These are phyloP conservation scores for Sclerotinia sclerotiorum DNA, from an alignment of 2,329 filamentous ascomycete species.

Conservation along the genomic window DNA sequence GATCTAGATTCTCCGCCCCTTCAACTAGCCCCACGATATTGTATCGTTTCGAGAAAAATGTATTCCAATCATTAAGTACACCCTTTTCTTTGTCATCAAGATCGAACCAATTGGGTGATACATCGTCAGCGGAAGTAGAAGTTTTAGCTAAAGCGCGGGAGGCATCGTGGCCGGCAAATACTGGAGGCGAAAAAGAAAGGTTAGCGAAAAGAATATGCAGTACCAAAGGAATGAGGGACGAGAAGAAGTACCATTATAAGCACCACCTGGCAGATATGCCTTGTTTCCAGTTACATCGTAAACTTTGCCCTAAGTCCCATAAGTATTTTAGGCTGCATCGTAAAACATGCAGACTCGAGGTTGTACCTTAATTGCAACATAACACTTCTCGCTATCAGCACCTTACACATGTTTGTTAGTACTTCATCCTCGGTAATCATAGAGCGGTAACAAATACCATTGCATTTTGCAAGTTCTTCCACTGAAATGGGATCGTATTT, in stretches of 20 bases:
- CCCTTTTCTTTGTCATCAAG: constrained; percentile 82
- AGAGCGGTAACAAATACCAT: constrained; percentile 61
- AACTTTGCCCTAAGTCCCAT: constrained; percentile 69
- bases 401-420: constrained; percentile 48
- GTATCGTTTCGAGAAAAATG: constrained; percentile 95
- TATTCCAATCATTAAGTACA: constrained; percentile 87
- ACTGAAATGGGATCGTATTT: constrained; percentile 84
- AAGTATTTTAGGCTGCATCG: not conserved
- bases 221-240: not conserved
- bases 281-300: constrained; percentile 93
- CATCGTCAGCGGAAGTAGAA: constrained; percentile 83
- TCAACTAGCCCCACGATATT: constrained; percentile 68
- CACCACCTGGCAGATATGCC: constrained; percentile 77
- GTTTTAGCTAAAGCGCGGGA: constrained; percentile 88
- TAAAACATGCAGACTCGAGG: not conserved
- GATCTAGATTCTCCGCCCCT: constrained; percentile 19
- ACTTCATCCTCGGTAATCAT: not conserved
- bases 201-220: not conserved
- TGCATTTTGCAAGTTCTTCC: constrained; percentile 76
- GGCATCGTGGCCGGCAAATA: constrained; percentile 93
- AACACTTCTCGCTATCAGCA: constrained; percentile 61
- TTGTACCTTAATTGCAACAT: constrained; percentile 66
- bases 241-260: constrained; percentile 71
- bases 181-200: constrained; percentile 48
- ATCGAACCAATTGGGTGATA: constrained; percentile 77